Evolutionary conservation across 169 alveolate species (phyloP).

Genomic region (Amoebophrya sp.): DNA sequence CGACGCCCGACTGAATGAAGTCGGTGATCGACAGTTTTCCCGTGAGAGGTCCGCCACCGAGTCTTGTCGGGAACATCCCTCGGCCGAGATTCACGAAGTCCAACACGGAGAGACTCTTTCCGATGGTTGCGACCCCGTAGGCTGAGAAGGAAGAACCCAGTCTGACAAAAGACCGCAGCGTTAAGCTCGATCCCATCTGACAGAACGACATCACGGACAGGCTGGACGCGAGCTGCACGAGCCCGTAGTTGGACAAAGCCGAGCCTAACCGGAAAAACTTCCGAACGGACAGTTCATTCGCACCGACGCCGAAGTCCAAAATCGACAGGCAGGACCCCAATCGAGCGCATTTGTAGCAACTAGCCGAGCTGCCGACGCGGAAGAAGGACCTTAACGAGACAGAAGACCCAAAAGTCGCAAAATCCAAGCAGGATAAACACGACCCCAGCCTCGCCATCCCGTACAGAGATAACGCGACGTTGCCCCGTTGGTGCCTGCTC

Average conservation of each 20-base stretch:
- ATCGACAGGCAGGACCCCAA: background rate
- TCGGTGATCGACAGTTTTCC: background rate
- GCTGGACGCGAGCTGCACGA: conserved; percentile 25
- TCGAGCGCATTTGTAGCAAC: background rate
- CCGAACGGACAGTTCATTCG: background rate
- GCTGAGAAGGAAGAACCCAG: conserved; percentile 12
- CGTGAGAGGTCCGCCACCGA: background rate
- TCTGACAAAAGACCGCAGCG: conserved; percentile 7
- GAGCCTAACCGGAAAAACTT: conserved; percentile 27
- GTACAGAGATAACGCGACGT: background rate
- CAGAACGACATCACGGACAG: background rate
- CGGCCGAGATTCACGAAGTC: conserved; percentile 21
- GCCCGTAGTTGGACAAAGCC: conserved; percentile 14
- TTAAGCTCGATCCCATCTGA: background rate
- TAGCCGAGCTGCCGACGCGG: background rate
- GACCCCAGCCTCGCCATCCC: conserved; percentile 11
- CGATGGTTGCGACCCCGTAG: background rate
- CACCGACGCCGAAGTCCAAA: background rate
- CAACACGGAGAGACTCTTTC: background rate
- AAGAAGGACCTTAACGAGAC: background rate
- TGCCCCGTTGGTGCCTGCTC: background rate
- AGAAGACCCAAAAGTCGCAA: background rate
- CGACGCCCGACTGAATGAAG: background rate
- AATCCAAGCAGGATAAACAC: background rate
- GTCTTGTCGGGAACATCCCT: background rate